A percentile compares a stretch with the other conserved stretches of the same genome.
Conservation (phyloP, 2,329 filamentous ascomycete species). For the Biscogniauxia marginata region DNA sequence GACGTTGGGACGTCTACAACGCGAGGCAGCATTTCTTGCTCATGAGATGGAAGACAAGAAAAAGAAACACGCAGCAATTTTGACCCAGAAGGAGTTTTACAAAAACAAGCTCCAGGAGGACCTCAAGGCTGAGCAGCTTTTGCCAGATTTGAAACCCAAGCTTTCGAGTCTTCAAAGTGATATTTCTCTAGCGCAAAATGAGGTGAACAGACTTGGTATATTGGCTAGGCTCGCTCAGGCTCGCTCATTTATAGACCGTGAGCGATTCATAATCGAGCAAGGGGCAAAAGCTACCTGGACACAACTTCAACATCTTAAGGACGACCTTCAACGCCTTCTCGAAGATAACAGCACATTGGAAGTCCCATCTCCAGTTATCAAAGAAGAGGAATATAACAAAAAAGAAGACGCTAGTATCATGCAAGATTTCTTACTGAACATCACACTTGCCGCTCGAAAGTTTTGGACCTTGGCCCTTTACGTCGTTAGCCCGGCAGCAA, state of each 20-base stretch:
- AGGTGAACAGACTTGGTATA: conserved; percentile 7
- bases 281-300: not conserved
- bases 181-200: conserved; percentile 3
- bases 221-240: conserved; percentile 6
- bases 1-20: not conserved
- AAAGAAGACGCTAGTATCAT: not conserved
- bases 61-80: not conserved
- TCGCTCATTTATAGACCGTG: conserved; percentile 9
- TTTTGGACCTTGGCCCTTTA: conserved; percentile 1
- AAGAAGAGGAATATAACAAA: not conserved
- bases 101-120: not conserved
- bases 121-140: not conserved
- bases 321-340: not conserved
- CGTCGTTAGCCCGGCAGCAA: not conserved
- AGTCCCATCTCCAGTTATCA: not conserved
- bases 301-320: conserved; percentile 1
- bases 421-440: not conserved
- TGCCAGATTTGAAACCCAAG: conserved; percentile 1
- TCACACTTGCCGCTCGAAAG: not conserved
- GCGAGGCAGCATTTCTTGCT: not conserved
- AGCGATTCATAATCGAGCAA: not conserved
- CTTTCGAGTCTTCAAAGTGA: not conserved
- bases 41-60: conserved; percentile 1
- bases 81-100: not conserved
- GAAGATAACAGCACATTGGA: conserved; percentile 5